These are phyloP conservation scores for Allium cepa DNA, from an alignment of 106 monocot genomes.

Conservation along the genomic window DNA sequence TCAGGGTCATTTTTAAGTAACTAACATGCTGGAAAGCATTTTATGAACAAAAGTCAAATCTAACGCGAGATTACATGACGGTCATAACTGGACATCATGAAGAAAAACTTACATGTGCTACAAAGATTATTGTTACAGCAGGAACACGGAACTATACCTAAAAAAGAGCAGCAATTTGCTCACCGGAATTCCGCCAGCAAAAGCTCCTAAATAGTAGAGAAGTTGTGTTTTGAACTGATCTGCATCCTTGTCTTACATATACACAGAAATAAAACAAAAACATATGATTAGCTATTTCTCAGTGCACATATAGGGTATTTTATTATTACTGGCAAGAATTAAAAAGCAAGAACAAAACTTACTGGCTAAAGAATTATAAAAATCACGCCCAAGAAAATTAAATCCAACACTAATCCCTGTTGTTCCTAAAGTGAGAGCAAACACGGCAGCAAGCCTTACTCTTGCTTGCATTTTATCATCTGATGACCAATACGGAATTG, in stretches of 20 bases:
- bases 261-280: constrained; percentile 9
- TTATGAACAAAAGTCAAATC: not conserved
- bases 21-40: too few relatives aligned
- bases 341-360: constrained; percentile 23
- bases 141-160: constrained; percentile 69
- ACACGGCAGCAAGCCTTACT: constrained; percentile 71
- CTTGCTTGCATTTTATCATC: constrained; percentile 89
- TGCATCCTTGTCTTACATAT: constrained; percentile 86
- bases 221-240: constrained; percentile 89
- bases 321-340: not conserved
- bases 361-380: constrained; percentile 96
- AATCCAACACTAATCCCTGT: constrained; percentile 83
- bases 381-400: constrained; percentile 77
- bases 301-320: too few relatives aligned
- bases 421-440: constrained; percentile 86
- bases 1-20: too few relatives aligned
- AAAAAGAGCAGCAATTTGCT: constrained; percentile 87
- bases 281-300: too few relatives aligned
- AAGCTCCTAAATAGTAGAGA: constrained; percentile 77
- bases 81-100: not conserved
- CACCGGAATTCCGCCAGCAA: constrained; percentile 99
- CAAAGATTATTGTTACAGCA: constrained; percentile 3
- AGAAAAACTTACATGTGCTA: not conserved
- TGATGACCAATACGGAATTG: constrained; percentile 94
- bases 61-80: not conserved